A percentile compares a stretch with the other conserved stretches of the same genome.
phyloP scores from a whole-genome alignment of 257 asterid species.

The Solanum appendiculatum region DNA sequence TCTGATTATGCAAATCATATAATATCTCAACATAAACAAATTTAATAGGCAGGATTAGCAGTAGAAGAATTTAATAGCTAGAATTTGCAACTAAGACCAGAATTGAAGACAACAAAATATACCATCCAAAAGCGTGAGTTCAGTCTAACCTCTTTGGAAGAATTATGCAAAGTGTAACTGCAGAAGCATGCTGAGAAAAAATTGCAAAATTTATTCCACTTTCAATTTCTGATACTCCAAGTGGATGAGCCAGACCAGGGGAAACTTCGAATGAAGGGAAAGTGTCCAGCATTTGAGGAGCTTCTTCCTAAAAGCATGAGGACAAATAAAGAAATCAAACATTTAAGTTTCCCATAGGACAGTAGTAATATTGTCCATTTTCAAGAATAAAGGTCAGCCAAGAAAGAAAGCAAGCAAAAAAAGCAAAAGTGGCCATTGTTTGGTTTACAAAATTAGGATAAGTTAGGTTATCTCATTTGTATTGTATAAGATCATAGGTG shows the following conservation, averaged over 20 bases:
- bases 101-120: not conserved
- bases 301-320: constrained; percentile 46
- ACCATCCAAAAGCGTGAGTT: not conserved
- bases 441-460: not conserved
- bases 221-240: constrained; percentile 81
- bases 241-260: constrained; percentile 79
- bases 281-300: constrained; percentile 26
- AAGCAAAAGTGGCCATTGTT: not conserved
- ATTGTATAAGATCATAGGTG: not conserved
- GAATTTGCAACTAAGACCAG: not conserved
- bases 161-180: constrained; percentile 68
- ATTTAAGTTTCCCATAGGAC: not conserved
- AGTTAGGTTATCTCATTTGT: not conserved
- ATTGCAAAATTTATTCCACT: constrained; percentile 80
- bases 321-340: not conserved
- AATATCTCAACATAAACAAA: not conserved
- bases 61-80: not conserved
- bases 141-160: constrained; percentile 56
- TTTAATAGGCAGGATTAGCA: not conserved
- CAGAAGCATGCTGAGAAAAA: constrained; percentile 80
- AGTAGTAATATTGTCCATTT: not conserved
- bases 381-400: not conserved
- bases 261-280: constrained; percentile 28
- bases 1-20: not conserved
- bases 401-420: not conserved